Evolutionary conservation across 164 flowering plant species (phyloP).

Genomic region (Nymphaea colorata): DNA sequence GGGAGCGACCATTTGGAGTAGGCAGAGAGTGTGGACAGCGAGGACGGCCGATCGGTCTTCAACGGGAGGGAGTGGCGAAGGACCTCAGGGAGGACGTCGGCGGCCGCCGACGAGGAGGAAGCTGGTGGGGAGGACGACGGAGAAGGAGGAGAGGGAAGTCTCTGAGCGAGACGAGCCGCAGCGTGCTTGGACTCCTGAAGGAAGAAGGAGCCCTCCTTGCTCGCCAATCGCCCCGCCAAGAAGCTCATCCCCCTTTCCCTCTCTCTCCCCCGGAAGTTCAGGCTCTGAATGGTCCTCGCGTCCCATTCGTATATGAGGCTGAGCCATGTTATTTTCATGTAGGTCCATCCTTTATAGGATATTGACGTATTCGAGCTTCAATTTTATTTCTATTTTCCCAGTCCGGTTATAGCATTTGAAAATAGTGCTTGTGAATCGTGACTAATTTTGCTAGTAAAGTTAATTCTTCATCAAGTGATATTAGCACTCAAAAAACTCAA

Average conservation of each 20-base stretch:
- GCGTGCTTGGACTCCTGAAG: slow-evolving; percentile 76
- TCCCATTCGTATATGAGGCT: neutral
- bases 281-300: no score
- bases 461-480: no score
- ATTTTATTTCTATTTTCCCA: no score
- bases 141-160: slow-evolving; percentile 13
- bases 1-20: slow-evolving; percentile 49
- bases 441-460: no score
- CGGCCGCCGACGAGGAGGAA: slow-evolving; percentile 8
- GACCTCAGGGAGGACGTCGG: slow-evolving; percentile 84
- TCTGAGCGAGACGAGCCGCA: slow-evolving; percentile 35
- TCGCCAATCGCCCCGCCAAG: slow-evolving; percentile 72
- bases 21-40: slow-evolving; percentile 25
- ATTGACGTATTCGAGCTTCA: no score
- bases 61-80: slow-evolving; percentile 69
- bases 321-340: no score
- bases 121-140: neutral
- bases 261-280: no score
- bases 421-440: no score
- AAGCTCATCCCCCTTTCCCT: slow-evolving; percentile 78
- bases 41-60: slow-evolving; percentile 19
- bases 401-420: no score
- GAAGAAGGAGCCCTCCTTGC: slow-evolving; percentile 68
- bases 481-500: no score
- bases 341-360: no score